Conservation (phyloP, 768 basidiomycete species). For the Stropharia rugosoannulata region DNA sequence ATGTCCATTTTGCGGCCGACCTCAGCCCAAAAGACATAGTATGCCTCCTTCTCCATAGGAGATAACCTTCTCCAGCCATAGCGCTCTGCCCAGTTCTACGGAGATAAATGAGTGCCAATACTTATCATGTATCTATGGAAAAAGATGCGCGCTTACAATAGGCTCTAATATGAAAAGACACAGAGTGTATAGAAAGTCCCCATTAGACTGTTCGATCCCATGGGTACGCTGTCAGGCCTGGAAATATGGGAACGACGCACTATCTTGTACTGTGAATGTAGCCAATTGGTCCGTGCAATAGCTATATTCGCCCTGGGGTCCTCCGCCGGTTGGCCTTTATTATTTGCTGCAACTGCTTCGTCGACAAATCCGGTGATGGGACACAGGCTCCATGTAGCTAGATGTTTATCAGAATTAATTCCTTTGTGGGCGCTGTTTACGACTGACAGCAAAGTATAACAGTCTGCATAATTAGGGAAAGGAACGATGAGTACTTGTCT, state of each 20-base stretch:
- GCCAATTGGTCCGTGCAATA: slow-evolving; percentile 39
- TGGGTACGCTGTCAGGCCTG: background rate
- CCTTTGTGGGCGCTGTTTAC: background rate
- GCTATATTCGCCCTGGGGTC: slow-evolving; percentile 43
- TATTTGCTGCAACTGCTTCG: slow-evolving; percentile 10
- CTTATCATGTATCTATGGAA: background rate
- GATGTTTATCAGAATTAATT: slow-evolving; percentile 1
- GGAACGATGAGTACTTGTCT: background rate
- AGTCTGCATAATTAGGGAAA: slow-evolving; percentile 27
- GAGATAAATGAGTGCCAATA: background rate
- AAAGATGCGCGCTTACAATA: slow-evolving; percentile 27
- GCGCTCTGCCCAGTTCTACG: slow-evolving; percentile 35
- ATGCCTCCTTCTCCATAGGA: slow-evolving; percentile 42
- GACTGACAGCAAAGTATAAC: slow-evolving; percentile 40
- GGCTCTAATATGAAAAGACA: slow-evolving; percentile 40
- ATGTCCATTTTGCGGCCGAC: slow-evolving; percentile 49
- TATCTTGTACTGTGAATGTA: slow-evolving; percentile 41
- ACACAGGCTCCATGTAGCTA: slow-evolving; percentile 37
- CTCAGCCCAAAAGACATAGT: slow-evolving; percentile 43
- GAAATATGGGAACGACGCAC: slow-evolving; percentile 20
- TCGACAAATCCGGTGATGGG: slow-evolving; percentile 28
- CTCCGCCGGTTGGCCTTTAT: slow-evolving; percentile 22
- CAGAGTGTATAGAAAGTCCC: slow-evolving; percentile 42
- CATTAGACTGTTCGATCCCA: slow-evolving; percentile 27
- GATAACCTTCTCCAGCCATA: slow-evolving; percentile 47